Base-by-base conservation (phyloP, 257 asterid genomes). In the Penstemon newberryi region DNA sequence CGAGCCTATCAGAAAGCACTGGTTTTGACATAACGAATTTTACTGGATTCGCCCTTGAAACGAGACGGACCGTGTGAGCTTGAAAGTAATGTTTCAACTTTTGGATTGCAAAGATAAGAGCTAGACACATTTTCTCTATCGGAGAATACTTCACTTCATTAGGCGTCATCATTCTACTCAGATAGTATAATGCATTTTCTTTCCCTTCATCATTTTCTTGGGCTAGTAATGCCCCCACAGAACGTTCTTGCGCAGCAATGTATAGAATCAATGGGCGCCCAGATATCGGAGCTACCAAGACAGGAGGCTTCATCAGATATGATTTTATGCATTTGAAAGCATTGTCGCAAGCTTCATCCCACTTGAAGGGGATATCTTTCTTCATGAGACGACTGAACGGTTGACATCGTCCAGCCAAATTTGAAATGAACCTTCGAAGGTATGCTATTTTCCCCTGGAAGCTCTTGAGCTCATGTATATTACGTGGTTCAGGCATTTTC, bases 1-100 rank as follows among this genome's bases (percentile, higher is more conserved):
- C 10, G 9, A 47, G 7, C 4, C 62, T 56, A 56, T 56, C 62
- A 6, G 62, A 56, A 0, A 56, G 11, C 7, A 56, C 4, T 1
- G 62, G 42, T 25, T 56, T 56, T 18, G 62, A 56, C 4, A 56
- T 56, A 5, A 56, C 62, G 4, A 18, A 56, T n/a, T 56, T 56
- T 25, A 19, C 1, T 19, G 25, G 25, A 19, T 19, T 19, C 1
- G 0, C 25, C 1, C 25, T 19, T 19, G 25, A 19, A 19, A 19
- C 25, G 25, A 19, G 25, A 19, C 25, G 25, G 25, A 1, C 25
- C 25, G 0, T 19, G 25, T 1, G 10, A 6, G 41, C 11, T 56
- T 56, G 9, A 13, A 47, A 47, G 53, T 47, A 47, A 47, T 47
- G 53, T 7, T 7, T 47, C 7, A 47, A 5, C 10, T 5, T 47